Percentiles rank a stretch among this genome's conserved stretches.
phyloP scores from a whole-genome alignment of 106 monocot genomes.

The Amphibolis antarctica region DNA sequence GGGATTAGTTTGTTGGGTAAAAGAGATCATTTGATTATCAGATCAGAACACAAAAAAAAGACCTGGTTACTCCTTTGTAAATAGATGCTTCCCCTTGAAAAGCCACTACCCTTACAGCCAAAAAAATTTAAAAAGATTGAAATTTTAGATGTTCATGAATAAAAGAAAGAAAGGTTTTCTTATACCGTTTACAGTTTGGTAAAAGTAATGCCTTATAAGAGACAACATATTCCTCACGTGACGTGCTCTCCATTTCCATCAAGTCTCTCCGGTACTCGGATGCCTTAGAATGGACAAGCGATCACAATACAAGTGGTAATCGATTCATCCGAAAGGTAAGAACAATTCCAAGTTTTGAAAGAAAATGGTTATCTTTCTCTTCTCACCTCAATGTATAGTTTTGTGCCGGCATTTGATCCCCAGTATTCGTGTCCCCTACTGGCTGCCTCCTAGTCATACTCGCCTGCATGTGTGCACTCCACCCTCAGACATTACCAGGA shows the following conservation, averaged over 20 bases:
- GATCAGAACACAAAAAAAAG: neutral
- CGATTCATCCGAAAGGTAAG: too few relatives aligned
- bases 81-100: conserved; percentile 47
- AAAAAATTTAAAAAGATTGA: neutral
- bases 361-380: neutral
- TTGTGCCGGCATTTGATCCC: conserved; percentile 1
- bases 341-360: neutral
- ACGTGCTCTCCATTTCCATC: conserved; percentile 32
- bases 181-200: neutral
- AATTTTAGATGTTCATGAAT: neutral
- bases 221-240: conserved; percentile 39
- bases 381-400: neutral
- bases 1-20: neutral
- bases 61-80: conserved; percentile 67
- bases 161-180: neutral
- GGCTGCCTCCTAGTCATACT: conserved; percentile 12
- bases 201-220: conserved; percentile 31
- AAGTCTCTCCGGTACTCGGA: conserved; percentile 40
- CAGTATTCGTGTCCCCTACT: conserved; percentile 12
- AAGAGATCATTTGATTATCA: neutral
- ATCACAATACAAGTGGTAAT: too few relatives aligned
- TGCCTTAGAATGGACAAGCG: conserved; percentile 8
- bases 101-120: conserved; percentile 43
- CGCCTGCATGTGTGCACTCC: neutral
- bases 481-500: neutral